These are phyloP conservation scores for Sphagnum fallax DNA, from an alignment of 228 moss, liverwort and hornwort genomes.

Conservation along the genomic window DNA sequence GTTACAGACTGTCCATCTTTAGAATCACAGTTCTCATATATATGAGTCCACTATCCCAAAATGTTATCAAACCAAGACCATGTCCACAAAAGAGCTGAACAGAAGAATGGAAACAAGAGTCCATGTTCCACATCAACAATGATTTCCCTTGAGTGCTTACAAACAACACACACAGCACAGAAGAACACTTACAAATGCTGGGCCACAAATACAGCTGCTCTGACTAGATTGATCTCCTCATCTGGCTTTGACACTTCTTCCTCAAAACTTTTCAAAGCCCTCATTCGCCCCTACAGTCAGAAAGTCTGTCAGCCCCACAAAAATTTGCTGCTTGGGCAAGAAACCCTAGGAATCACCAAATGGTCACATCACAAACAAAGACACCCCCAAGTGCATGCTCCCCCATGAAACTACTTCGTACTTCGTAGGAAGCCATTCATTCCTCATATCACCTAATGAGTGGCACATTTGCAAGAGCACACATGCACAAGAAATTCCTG, in stretches of 20 bases:
- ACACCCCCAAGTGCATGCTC: neutral
- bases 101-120: neutral
- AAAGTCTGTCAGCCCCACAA: neutral
- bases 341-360: too few relatives aligned
- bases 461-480: too few relatives aligned
- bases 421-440: neutral
- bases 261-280: conserved; percentile 45
- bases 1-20: too few relatives aligned
- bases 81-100: neutral
- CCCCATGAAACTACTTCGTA: neutral
- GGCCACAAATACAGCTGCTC: conserved; percentile 51
- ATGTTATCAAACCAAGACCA: too few relatives aligned
- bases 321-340: too few relatives aligned
- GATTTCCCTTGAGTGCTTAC: too few relatives aligned
- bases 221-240: conserved; percentile 45
- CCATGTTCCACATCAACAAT: neutral
- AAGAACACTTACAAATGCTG: conserved; percentile 48
- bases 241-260: conserved; percentile 53
- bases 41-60: too few relatives aligned
- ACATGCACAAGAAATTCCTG: too few relatives aligned
- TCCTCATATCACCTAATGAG: neutral
- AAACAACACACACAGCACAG: neutral
- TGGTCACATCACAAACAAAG: neutral
- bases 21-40: too few relatives aligned
- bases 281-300: conserved; percentile 47